phyloP scores from a whole-genome alignment of 768 basidiomycete genomes.

The Zangia roseola region DNA sequence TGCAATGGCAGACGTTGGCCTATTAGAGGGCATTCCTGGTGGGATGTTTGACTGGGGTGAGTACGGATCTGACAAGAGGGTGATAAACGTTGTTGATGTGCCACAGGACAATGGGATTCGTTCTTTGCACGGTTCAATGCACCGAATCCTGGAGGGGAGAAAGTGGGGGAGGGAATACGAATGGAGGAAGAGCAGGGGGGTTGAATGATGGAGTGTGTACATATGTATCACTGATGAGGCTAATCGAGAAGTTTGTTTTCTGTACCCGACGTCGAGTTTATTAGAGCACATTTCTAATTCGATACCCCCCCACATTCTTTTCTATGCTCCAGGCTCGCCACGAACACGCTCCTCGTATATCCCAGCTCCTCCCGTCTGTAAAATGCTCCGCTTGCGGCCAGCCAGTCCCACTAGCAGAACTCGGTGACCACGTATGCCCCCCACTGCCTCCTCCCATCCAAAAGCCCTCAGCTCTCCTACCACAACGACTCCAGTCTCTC shows the following conservation, averaged over 20 bases:
- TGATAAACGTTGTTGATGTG: slow-evolving; percentile 1
- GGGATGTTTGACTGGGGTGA: slow-evolving; percentile 88
- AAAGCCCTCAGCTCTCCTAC: slow-evolving; percentile 44
- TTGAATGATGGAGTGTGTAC: slow-evolving; percentile 12
- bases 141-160: slow-evolving; percentile 6
- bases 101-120: slow-evolving; percentile 75
- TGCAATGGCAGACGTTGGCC: slow-evolving; percentile 63
- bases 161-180: not conserved
- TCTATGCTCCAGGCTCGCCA: slow-evolving; percentile 25
- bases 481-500: slow-evolving; percentile 49
- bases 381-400: slow-evolving; percentile 80
- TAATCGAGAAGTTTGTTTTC: slow-evolving; percentile 11
- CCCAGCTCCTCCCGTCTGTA: slow-evolving; percentile 75
- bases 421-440: slow-evolving; percentile 78
- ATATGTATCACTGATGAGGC: slow-evolving; percentile 15
- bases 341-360: slow-evolving; percentile 33
- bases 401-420: slow-evolving; percentile 67
- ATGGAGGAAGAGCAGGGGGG: not conserved
- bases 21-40: slow-evolving; percentile 77
- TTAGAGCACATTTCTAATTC: slow-evolving; percentile 18
- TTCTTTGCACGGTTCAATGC: slow-evolving; percentile 66
- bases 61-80: slow-evolving; percentile 20
- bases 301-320: slow-evolving; percentile 28
- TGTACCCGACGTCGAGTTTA: slow-evolving; percentile 3
- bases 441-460: slow-evolving; percentile 44